Evolutionary conservation across 306 rosid species (phyloP).

Genomic region (Rubus parviflorus): DNA sequence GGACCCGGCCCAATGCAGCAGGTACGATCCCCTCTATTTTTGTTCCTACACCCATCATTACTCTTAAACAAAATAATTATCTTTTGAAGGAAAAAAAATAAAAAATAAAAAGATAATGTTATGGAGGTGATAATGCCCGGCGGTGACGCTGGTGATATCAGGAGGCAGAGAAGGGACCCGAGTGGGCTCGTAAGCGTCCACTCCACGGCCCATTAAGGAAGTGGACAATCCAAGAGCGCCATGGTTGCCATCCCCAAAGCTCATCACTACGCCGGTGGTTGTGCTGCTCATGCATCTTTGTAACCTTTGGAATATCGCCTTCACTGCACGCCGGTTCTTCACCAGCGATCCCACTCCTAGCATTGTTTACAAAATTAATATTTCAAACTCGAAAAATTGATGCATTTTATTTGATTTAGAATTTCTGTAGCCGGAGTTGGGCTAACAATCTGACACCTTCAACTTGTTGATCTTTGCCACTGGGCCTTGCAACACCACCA

Average conservation of each 20-base stretch:
- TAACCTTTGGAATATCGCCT: background rate
- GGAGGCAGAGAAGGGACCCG: constrained; percentile 57
- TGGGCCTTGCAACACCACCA: too few species aligned
- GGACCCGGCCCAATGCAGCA: constrained; percentile 95
- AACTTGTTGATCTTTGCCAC: too few species aligned
- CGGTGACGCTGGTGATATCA: constrained; percentile 46
- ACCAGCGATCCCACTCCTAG: constrained; percentile 5
- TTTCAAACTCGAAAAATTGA: background rate
- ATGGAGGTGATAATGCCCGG: constrained; percentile 41
- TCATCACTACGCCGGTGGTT: constrained; percentile 59
- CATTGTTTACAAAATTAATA: background rate
- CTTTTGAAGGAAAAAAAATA: background rate
- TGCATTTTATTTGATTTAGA: background rate
- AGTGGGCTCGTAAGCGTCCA: constrained; percentile 72
- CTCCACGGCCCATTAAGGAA: constrained; percentile 49
- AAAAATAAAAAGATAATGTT: background rate
- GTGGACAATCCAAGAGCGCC: constrained; percentile 81
- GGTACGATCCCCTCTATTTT: constrained; percentile 40
- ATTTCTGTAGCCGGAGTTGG: background rate
- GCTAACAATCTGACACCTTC: too few species aligned
- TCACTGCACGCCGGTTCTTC: background rate
- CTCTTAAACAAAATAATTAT: background rate
- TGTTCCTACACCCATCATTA: constrained; percentile 3
- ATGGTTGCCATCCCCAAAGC: constrained; percentile 85
- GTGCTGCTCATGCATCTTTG: constrained; percentile 52